Evolutionary conservation across 108 stramenopile species (phyloP).

Genomic region (Fragilariopsis cylindrus): DNA sequence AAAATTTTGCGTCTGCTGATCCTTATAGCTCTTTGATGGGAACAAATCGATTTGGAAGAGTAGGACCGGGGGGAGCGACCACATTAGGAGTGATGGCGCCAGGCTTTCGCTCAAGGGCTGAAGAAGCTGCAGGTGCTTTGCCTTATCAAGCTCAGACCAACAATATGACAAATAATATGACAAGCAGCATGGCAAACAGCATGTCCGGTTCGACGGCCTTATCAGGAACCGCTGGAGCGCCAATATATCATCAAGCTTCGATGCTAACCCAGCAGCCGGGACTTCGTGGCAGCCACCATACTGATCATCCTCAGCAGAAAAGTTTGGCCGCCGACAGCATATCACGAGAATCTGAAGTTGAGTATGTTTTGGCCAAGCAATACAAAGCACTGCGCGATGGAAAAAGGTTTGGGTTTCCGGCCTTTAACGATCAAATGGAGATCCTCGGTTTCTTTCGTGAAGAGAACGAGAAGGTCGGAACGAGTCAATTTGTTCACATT

Average conservation of each 20-base stretch:
- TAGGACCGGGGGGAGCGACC: background rate
- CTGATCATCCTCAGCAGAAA: background rate
- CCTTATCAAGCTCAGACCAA: constrained; percentile 6
- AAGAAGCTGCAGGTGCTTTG: constrained; percentile 1
- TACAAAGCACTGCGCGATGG: constrained; percentile 58
- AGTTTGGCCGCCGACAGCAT: background rate
- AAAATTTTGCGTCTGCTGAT: background rate
- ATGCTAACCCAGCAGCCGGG: background rate
- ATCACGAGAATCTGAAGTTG: constrained; percentile 39
- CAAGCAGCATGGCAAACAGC: too few species aligned
- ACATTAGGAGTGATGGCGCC: constrained; percentile 5
- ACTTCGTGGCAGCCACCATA: constrained; percentile 1
- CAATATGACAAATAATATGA: background rate
- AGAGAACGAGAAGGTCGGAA: constrained; percentile 18
- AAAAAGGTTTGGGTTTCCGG: constrained; percentile 58
- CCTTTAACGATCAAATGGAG: constrained; percentile 50
- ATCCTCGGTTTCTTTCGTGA: constrained; percentile 59
- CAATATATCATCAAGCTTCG: constrained; percentile 4
- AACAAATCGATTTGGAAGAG: background rate
- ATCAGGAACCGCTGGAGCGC: constrained; percentile 2
- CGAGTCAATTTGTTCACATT: constrained; percentile 49
- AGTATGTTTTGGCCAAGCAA: constrained; percentile 59
- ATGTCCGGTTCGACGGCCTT: background rate
- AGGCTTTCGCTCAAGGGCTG: constrained; percentile 12
- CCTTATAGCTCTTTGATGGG: constrained; percentile 6